Percentiles rank a stretch among this genome's conserved stretches.
Evolutionary conservation across 2,329 filamentous ascomycete genomes (phyloP).

Genomic region (Lachnellula arida): DNA sequence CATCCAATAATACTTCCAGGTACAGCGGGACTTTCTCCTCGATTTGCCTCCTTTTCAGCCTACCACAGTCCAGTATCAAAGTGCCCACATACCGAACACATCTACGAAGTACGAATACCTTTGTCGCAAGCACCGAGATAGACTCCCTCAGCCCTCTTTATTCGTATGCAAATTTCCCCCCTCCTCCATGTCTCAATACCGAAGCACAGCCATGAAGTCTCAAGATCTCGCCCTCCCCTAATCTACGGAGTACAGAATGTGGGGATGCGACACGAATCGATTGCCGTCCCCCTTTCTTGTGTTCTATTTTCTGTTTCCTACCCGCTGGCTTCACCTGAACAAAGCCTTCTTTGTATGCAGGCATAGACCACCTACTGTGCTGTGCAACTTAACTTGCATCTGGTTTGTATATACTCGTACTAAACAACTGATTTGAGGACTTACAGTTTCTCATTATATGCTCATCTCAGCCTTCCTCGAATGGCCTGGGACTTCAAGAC

Average conservation of each 20-base stretch:
- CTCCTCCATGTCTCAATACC: neutral
- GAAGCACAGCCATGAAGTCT: neutral
- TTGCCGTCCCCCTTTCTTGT: constrained; percentile 2
- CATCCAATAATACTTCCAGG: neutral
- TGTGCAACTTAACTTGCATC: constrained; percentile 11
- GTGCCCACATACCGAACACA: neutral
- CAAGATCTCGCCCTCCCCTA: neutral
- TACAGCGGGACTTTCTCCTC: neutral
- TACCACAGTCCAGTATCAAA: neutral
- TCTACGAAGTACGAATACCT: neutral
- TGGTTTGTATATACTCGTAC: neutral
- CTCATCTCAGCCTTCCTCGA: constrained; percentile 15
- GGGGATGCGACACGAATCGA: constrained; percentile 17
- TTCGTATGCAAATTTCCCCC: neutral
- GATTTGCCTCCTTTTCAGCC: neutral
- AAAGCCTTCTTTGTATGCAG: constrained; percentile 12
- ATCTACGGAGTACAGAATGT: constrained; percentile 4
- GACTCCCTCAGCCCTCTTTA: neutral
- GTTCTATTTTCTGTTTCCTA: constrained; percentile 11
- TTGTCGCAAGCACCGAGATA: neutral
- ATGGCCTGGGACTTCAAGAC: constrained; percentile 2
- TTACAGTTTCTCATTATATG: neutral
- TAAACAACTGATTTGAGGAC: constrained; percentile 3
- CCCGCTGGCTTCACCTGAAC: constrained; percentile 5
- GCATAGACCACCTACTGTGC: constrained; percentile 21